Conservation (phyloP, 768 basidiomycete genomes). For the Roridomyces roridus region DNA sequence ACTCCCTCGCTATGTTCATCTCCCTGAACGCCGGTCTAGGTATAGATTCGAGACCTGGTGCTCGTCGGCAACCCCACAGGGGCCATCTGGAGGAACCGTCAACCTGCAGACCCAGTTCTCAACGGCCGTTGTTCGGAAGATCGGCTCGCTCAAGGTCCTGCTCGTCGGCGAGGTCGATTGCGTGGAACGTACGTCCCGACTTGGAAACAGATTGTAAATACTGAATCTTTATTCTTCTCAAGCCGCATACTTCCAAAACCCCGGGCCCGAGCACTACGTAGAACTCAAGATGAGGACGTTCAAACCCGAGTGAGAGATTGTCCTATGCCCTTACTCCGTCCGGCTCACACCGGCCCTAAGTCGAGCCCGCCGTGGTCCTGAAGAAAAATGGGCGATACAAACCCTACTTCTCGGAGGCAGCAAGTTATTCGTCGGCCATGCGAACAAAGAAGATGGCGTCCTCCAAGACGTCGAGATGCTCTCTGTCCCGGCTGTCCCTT, state of each 20-base stretch:
- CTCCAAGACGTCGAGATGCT: not conserved
- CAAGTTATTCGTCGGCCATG: slow-evolving; percentile 10
- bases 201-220: too few relatives aligned
- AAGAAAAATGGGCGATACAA: slow-evolving; percentile 12
- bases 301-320: not conserved
- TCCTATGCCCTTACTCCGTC: not conserved
- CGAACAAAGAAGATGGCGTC: not conserved
- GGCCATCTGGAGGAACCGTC: not conserved
- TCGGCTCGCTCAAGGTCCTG: slow-evolving; percentile 10
- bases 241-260: slow-evolving; percentile 5
- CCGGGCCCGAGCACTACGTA: slow-evolving; percentile 8
- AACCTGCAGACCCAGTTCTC: slow-evolving; percentile 6
- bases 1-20: not conserved
- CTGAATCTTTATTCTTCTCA: not conserved
- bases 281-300: slow-evolving; percentile 15
- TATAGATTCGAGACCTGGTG: slow-evolving; percentile 14
- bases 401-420: slow-evolving; percentile 9
- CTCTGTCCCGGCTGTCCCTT: not conserved
- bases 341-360: too few relatives aligned
- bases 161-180: slow-evolving; percentile 21
- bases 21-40: not conserved
- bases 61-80: not conserved
- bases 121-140: not conserved
- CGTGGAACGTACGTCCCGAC: slow-evolving; percentile 5
- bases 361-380: not conserved